Conservation (phyloP, 352 stramenopile species). For the Achlya hypogyna region DNA sequence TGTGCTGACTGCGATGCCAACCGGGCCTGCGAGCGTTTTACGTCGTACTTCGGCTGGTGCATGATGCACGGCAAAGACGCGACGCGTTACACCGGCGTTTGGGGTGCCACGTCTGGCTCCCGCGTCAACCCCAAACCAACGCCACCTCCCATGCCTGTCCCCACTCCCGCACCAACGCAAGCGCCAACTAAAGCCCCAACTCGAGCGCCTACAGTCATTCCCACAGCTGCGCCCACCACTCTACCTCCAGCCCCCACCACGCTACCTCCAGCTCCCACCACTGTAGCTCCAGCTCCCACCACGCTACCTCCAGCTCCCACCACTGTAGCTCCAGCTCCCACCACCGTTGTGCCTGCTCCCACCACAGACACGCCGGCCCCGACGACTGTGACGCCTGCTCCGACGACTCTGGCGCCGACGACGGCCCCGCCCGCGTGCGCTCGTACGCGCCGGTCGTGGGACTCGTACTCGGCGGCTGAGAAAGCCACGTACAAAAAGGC, state of each 20-base stretch:
- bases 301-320: neutral
- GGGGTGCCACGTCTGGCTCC: neutral
- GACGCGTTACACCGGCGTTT: neutral
- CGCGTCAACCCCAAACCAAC: neutral
- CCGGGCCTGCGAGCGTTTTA: neutral
- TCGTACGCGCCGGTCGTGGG: slow-evolving; percentile 73
- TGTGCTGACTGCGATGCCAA: neutral
- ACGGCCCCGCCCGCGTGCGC: slow-evolving; percentile 27
- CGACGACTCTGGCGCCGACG: neutral
- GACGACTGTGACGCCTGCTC: neutral
- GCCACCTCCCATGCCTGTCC: neutral
- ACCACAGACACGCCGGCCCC: neutral
- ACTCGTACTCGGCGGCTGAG: slow-evolving; percentile 41
- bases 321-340: neutral
- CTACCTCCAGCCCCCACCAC: neutral
- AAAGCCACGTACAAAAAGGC: slow-evolving; percentile 70
- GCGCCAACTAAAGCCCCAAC: neutral
- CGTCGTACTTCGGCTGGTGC: neutral
- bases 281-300: neutral
- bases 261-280: neutral
- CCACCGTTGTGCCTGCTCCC: neutral
- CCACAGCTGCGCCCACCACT: neutral
- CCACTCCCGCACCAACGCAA: neutral
- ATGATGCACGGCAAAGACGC: slow-evolving; percentile 5
- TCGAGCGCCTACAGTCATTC: neutral